Percentiles rank a stretch among this genome's conserved stretches.
These are phyloP conservation scores for Populus trichocarpa DNA, from an alignment of 441 rosid species.

Conservation along the genomic window DNA sequence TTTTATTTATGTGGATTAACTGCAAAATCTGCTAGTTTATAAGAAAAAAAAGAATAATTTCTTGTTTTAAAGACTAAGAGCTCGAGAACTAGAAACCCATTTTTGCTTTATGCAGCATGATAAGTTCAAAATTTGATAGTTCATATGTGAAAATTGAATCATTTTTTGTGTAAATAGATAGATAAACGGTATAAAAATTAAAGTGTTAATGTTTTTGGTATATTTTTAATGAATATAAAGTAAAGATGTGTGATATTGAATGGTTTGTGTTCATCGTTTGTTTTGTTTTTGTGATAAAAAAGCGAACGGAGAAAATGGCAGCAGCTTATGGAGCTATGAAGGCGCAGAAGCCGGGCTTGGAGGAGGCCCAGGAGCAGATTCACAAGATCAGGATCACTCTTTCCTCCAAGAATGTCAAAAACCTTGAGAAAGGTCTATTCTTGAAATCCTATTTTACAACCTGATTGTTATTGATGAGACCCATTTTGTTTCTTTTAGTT, in stretches of 20 bases:
- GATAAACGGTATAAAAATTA: too few relatives aligned
- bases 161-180: too few relatives aligned
- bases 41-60: too few relatives aligned
- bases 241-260: background rate
- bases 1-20: too few relatives aligned
- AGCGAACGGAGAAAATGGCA: constrained; percentile 40
- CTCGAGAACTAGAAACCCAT: background rate
- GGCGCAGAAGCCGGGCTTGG: constrained; percentile 61
- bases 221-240: too few relatives aligned
- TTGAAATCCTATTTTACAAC: background rate
- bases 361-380: constrained; percentile 63
- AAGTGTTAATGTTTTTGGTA: too few relatives aligned
- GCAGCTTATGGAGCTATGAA: constrained; percentile 61
- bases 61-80: background rate
- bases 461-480: background rate
- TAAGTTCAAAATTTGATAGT: too few relatives aligned
- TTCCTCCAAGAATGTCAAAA: constrained; percentile 74
- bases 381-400: constrained; percentile 80
- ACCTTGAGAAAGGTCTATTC: constrained; percentile 66
- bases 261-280: background rate
- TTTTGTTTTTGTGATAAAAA: background rate
- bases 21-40: too few relatives aligned
- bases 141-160: too few relatives aligned
- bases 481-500: background rate
- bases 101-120: too few relatives aligned